Base-by-base conservation (phyloP, 805 yeast species). In the Dipodascus albidus region DNA sequence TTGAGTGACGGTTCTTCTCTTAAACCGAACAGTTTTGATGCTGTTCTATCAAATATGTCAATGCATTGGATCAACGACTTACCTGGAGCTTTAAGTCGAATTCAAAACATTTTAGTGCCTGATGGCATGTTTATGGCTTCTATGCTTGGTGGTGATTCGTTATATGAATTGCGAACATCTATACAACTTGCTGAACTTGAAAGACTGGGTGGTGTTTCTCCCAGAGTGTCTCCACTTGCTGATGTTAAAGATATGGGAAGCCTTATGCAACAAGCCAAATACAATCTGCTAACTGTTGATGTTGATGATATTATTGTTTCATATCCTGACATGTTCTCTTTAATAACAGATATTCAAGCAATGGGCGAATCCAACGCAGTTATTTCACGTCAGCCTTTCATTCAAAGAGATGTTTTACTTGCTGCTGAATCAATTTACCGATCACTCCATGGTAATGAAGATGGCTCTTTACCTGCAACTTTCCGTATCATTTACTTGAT, bases 351-450 rank as follows among this genome's bases (percentile, higher is more conserved):
- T 59, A 67, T 87, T 44, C 87, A 84, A 62, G 69, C 78, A 21
- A 87, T 87, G 95, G 96, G 96, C 2, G 96, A 87, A 66, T 82
- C 82, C 54, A 87, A 86, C 63, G 82, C 93, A 2, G 78, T 80
- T 23, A 60, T 60, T 22, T 59, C 64, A 19, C 60, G 74, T 6
- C 71, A 70, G 15, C 58, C 67, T 3, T 61, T 64, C 1, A 63
- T 87, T 31, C 74, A 82, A 3, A 73, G 82, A 56, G 93, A 85
- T 62, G 74, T 85, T 17, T 67, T 87, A 21, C 67, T 82, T n/a
- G 87, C 93, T 0, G 82, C 91, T 0, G 83, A 83, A 55, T 83
- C 86, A 23, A 85, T 87, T 35, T 87, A 87, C 65, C 74, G 74
- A 57, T 71, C 79, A 3, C 70, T 87, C 64, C 91, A 87, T 64